phyloP scores from a whole-genome alignment of 768 basidiomycete species.

The Leucocoprinus sp. region DNA sequence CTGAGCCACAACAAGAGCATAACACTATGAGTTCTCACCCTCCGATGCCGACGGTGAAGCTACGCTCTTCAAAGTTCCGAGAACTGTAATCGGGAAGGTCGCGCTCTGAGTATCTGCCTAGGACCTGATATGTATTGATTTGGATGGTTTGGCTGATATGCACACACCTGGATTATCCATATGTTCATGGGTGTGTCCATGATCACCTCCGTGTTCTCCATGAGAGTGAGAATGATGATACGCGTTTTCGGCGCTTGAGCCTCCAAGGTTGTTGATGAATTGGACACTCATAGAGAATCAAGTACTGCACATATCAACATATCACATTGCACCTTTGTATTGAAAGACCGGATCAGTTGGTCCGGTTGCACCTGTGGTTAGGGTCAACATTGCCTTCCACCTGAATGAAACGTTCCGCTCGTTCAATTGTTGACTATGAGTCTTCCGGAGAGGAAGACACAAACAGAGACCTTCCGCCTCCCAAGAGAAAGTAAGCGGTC shows the following conservation, averaged over 20 bases:
- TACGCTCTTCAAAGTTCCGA: constrained; percentile 86
- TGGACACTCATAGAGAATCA: constrained; percentile 47
- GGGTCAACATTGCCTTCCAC: constrained; percentile 13
- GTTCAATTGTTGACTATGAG: constrained; percentile 38
- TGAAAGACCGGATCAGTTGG: neutral
- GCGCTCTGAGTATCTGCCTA: constrained; percentile 87
- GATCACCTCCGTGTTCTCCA: constrained; percentile 46
- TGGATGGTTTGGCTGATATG: neutral
- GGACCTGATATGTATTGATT: neutral
- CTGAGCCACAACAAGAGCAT: neutral
- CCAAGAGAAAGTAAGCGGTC: constrained; percentile 36
- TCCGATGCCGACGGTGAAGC: constrained; percentile 97
- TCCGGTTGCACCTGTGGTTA: constrained; percentile 16
- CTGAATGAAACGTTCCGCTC: constrained; percentile 29
- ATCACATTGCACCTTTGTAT: neutral
- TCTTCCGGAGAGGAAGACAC: constrained; percentile 39
- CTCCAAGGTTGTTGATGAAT: constrained; percentile 64
- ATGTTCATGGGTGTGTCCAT: constrained; percentile 94
- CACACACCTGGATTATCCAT: constrained; percentile 76
- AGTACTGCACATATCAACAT: neutral
- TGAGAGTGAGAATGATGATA: constrained; percentile 50
- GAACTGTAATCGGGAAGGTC: constrained; percentile 83
- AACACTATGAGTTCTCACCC: constrained; percentile 46
- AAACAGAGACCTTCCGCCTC: constrained; percentile 10
- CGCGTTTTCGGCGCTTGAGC: constrained; percentile 20